A percentile compares a stretch with the other conserved stretches of the same genome.
phyloP scores from a whole-genome alignment of 108 stramenopile species.

The Cyclotella kingstonii region DNA sequence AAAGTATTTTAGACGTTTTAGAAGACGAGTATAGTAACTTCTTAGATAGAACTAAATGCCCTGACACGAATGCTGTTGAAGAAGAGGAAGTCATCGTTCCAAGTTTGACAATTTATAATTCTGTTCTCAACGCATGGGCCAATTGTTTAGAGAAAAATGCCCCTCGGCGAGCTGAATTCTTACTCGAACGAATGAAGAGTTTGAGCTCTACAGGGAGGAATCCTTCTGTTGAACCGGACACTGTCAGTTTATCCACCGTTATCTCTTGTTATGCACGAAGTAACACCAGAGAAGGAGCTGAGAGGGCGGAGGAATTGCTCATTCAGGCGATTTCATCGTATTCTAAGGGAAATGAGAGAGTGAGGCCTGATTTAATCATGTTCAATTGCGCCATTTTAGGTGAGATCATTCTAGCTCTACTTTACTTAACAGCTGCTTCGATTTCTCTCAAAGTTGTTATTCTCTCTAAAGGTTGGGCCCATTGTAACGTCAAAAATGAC shows the following conservation, averaged over 20 bases:
- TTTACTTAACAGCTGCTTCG: too few relatives aligned
- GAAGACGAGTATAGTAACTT: slow-evolving; percentile 24
- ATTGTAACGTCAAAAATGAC: slow-evolving; percentile 11
- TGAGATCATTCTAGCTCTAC: slow-evolving; percentile 1
- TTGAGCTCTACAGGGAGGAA: slow-evolving; percentile 34
- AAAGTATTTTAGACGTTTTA: slow-evolving; percentile 29
- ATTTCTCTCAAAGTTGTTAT: too few relatives aligned
- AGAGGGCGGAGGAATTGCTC: slow-evolving; percentile 32
- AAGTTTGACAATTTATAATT: slow-evolving; percentile 55
- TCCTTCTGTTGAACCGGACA: slow-evolving; percentile 36
- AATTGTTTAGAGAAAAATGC: slow-evolving; percentile 41
- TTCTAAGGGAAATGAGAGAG: slow-evolving; percentile 29
- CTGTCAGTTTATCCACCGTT: slow-evolving; percentile 39
- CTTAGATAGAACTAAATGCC: background rate
- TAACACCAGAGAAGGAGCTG: slow-evolving; percentile 22
- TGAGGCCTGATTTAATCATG: slow-evolving; percentile 43
- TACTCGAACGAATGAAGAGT: slow-evolving; percentile 32
- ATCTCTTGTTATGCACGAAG: slow-evolving; percentile 38
- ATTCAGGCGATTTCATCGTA: slow-evolving; percentile 29
- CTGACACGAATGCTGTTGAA: background rate
- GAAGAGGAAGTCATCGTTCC: slow-evolving; percentile 12
- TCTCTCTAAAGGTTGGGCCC: slow-evolving; percentile 26
- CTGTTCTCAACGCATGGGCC: slow-evolving; percentile 69
- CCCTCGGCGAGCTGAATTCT: slow-evolving; percentile 29
- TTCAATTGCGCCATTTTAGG: slow-evolving; percentile 30